Percentiles rank a stretch among this genome's conserved stretches.
Evolutionary conservation across 2,329 filamentous ascomycete species (phyloP).

Genomic region (Xylariaceae sp.): DNA sequence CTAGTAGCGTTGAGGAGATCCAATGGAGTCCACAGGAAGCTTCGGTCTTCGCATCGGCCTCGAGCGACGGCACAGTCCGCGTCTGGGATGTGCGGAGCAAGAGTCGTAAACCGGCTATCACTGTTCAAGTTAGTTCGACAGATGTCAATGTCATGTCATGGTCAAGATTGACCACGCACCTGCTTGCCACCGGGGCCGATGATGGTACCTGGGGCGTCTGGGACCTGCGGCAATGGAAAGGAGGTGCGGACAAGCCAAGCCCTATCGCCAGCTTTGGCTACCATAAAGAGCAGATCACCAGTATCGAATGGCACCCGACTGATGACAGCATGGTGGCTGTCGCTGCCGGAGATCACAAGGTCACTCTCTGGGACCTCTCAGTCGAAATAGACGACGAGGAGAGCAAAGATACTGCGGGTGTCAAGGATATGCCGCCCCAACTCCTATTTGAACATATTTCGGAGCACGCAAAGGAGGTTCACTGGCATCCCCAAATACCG

Average conservation of each 20-base stretch:
- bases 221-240: slow-evolving; percentile 95
- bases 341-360: slow-evolving; percentile 86
- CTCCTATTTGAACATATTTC: slow-evolving; percentile 96
- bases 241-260: slow-evolving; percentile 57
- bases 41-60: slow-evolving; percentile 91
- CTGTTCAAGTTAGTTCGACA: slow-evolving; percentile 73
- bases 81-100: slow-evolving; percentile 95
- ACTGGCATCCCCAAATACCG: slow-evolving; percentile 97
- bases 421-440: slow-evolving; percentile 89
- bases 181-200: slow-evolving; percentile 88
- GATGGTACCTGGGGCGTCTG: slow-evolving; percentile 93
- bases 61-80: slow-evolving; percentile 89
- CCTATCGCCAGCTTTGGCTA: slow-evolving; percentile 93
- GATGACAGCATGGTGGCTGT: slow-evolving; percentile 95
- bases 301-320: slow-evolving; percentile 94
- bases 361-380: slow-evolving; percentile 94
- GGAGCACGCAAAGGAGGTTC: slow-evolving; percentile 88
- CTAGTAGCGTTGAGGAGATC: slow-evolving; percentile 83
- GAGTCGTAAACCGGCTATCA: slow-evolving; percentile 80
- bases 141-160: slow-evolving; percentile 98
- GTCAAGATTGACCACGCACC: slow-evolving; percentile 82
- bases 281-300: slow-evolving; percentile 95
- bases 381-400: slow-evolving; percentile 97
- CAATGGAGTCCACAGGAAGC: slow-evolving; percentile 95
- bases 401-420: slow-evolving; percentile 80